Base-by-base conservation (phyloP, 805 yeast species). In the Kluyveromyces aestuarii region DNA sequence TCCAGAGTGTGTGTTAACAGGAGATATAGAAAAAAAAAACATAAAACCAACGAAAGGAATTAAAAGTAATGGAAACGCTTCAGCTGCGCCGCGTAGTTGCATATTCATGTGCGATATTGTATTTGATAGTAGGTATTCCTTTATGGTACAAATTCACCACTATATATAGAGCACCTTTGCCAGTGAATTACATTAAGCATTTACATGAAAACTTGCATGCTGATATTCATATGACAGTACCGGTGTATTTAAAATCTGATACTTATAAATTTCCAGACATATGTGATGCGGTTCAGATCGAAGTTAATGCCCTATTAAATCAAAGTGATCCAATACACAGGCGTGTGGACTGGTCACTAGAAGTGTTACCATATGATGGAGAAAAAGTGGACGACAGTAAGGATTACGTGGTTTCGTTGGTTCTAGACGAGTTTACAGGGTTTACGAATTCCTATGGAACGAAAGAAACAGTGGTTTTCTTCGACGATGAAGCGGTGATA, bases 191-290 rank as follows among this genome's bases (percentile, higher is more conserved):
- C 50, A 70, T 71, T 44, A 48, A 57, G 27, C 54, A 64, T 6
- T 52, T 72, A 19, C 63, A 63, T n/a, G 63, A 64, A 8, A 57
- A 71, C 44, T 74, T 72, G 11, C 63, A 72, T 41, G 54, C 63
- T 19, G 82, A 77, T 55, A 51, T 78, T 2, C 62, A 63, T 21
- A 47, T 79, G 40, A 64, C 57, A 2, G 67, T 77, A 6, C 79
- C 79, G 0, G 67, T 77, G 3, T 71, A 66, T 44, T 54, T 72
- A 19, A 62, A 64, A n/a, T 59, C 60, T 1, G 72, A 72, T 10
- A 77, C 76, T 1, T 72, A 80, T 53, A 63, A 67, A 16, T 81
- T 82, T 55, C 90, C 91, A 0, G 96, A 88, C 61, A 58, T 88
- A 17, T 76, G 74, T 1, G 71, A 71, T 40, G 88, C 84, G 1